phyloP scores from a whole-genome alignment of 257 asterid species.

The Solanum lignicaule region DNA sequence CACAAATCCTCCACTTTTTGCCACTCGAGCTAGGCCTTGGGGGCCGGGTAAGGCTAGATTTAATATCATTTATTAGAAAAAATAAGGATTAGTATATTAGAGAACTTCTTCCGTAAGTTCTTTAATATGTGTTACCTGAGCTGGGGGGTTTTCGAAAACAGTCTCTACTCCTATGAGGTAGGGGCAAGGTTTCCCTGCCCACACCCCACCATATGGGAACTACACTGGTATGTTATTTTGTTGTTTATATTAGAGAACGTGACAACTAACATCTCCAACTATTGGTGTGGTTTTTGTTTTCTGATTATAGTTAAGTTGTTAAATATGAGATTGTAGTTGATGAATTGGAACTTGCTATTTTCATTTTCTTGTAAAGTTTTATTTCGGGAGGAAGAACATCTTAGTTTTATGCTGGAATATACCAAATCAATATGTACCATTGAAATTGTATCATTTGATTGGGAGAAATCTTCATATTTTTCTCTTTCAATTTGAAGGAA shows the following conservation, averaged over 20 bases:
- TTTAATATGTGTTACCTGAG: not conserved
- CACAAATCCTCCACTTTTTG: too few relatives aligned
- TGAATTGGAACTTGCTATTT: not conserved
- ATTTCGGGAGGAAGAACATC: too few relatives aligned
- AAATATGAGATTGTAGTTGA: not conserved
- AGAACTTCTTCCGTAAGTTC: not conserved
- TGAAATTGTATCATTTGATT: not conserved
- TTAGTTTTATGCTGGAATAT: too few relatives aligned
- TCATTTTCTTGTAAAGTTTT: not conserved
- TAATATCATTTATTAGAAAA: not conserved
- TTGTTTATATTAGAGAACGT: not conserved
- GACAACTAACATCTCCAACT: not conserved
- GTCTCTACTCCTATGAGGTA: not conserved
- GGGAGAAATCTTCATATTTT: not conserved
- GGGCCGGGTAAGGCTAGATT: not conserved
- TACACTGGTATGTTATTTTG: not conserved
- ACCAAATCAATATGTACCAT: not conserved
- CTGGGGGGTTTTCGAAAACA: not conserved
- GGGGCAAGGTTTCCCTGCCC: not conserved
- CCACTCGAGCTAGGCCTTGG: too few relatives aligned
- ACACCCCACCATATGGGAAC: not conserved
- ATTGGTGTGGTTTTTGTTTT: not conserved
- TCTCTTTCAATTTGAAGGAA: constrained; percentile 12
- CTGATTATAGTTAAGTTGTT: not conserved
- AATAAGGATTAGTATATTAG: not conserved